Conservation (phyloP, 192 early-diverging fungal genomes). For the Coemansia sp. region DNA sequence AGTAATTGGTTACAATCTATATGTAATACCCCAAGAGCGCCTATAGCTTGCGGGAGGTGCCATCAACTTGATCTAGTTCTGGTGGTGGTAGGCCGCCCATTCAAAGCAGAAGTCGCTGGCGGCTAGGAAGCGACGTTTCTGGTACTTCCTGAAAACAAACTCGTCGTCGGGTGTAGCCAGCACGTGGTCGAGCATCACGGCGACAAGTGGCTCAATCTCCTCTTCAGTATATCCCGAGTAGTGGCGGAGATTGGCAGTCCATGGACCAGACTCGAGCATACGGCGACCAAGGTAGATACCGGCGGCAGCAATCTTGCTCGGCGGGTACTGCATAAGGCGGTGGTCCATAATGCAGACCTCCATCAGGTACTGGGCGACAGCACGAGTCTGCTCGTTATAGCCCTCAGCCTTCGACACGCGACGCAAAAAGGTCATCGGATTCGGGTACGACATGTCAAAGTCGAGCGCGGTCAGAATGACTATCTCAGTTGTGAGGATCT, state of each 20-base stretch:
- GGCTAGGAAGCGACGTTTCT: conserved; percentile 76
- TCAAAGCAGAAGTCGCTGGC: conserved; percentile 80
- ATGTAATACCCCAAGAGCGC: too few species aligned
- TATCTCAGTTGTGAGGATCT: conserved; percentile 90
- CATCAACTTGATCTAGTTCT: conserved; percentile 20
- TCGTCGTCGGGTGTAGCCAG: conserved; percentile 57
- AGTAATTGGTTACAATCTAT: too few species aligned
- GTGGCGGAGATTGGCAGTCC: conserved; percentile 76
- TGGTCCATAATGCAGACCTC: too few species aligned
- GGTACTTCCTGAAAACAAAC: conserved; percentile 85
- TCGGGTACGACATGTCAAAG: conserved; percentile 88
- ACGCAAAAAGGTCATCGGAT: conserved; percentile 89
- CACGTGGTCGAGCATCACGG: conserved; percentile 76
- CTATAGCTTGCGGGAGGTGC: conserved; percentile 26
- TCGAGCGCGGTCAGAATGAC: conserved; percentile 86
- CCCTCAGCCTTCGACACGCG: conserved; percentile 86
- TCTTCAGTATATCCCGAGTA: conserved; percentile 81
- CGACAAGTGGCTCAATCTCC: conserved; percentile 65
- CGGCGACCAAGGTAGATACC: too few species aligned
- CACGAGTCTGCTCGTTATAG: conserved; percentile 76
- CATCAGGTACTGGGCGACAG: too few species aligned
- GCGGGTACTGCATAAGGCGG: too few species aligned
- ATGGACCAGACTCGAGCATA: conserved; percentile 59
- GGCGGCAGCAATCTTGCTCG: too few species aligned
- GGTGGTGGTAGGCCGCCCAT: conserved; percentile 66